These are phyloP conservation scores for Aspergillus saccharolyticus DNA, from an alignment of 495 filamentous ascomycete genomes.

Conservation along the genomic window DNA sequence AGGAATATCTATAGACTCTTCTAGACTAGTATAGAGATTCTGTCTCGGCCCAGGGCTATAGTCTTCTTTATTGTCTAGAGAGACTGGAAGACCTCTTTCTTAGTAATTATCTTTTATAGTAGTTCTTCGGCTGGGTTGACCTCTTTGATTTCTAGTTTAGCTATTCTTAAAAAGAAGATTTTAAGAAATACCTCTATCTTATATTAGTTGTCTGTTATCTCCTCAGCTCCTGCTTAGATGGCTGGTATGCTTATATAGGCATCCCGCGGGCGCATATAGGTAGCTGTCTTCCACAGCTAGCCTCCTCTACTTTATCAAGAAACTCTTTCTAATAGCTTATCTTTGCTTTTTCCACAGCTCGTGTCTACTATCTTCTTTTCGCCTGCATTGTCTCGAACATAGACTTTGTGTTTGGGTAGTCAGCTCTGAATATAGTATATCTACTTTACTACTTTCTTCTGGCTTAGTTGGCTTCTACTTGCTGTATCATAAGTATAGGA, in stretches of 20 bases:
- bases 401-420: conserved; percentile 2
- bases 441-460: conserved; percentile 18
- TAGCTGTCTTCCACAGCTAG: conserved; percentile 21
- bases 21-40: conserved; percentile 19
- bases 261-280: conserved; percentile 24
- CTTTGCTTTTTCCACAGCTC: conserved; percentile 19
- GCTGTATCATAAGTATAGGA: conserved; percentile 18
- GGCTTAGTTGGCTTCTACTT: conserved; percentile 16
- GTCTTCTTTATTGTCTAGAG: conserved; percentile 17
- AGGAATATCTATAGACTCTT: conserved; percentile 22
- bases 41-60: conserved; percentile 24
- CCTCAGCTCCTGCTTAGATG: conserved; percentile 6
- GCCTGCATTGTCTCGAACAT: conserved; percentile 8
- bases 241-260: conserved; percentile 16
- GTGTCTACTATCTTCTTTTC: conserved; percentile 15
- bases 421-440: conserved; percentile 9
- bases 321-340: conserved; percentile 18
- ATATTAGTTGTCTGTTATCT: conserved; percentile 18
- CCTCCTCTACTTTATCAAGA: conserved; percentile 18
- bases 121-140: conserved; percentile 6
- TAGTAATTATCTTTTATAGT: conserved; percentile 19
- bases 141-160: not conserved
- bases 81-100: conserved; percentile 22
- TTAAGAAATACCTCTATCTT: conserved; percentile 24
- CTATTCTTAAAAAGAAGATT: conserved; percentile 24